phyloP scores from a whole-genome alignment of 2,329 filamentous ascomycete genomes.

The Ophiostoma sp. region DNA sequence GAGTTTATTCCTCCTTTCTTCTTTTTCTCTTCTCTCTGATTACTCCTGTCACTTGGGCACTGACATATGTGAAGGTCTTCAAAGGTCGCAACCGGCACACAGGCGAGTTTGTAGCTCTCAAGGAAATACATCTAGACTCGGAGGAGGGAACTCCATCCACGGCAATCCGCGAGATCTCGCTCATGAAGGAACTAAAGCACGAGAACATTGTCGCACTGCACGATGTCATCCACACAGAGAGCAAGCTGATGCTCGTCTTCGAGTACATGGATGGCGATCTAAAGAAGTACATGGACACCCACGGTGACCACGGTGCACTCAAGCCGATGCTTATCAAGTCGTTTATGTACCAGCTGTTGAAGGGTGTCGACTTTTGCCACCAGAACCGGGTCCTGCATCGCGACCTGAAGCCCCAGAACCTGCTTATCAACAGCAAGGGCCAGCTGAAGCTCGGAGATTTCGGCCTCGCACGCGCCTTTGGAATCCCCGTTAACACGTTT shows the following conservation, averaged over 20 bases:
- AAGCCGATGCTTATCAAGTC: conserved; percentile 92
- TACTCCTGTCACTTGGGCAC: background rate
- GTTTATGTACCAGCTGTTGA: conserved; percentile 96
- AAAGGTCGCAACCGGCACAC: conserved; percentile 94
- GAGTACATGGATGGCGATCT: conserved; percentile 98
- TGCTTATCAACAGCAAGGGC: conserved; percentile 88
- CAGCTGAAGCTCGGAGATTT: conserved; percentile 92
- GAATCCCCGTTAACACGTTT: conserved; percentile 96
- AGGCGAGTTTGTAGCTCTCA: conserved; percentile 90
- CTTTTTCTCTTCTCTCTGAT: background rate
- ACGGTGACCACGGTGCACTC: conserved; percentile 81
- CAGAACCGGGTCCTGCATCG: conserved; percentile 94
- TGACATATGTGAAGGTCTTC: conserved; percentile 67
- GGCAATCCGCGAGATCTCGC: conserved; percentile 93
- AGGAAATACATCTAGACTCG: conserved; percentile 97
- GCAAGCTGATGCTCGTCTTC: conserved; percentile 99
- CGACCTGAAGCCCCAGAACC: conserved; percentile 92
- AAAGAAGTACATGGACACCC: conserved; percentile 97
- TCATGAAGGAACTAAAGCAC: conserved; percentile 99
- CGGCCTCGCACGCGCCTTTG: conserved; percentile 86
- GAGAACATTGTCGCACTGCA: conserved; percentile 96
- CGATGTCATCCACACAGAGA: conserved; percentile 99
- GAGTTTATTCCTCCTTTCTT: conserved; percentile 36
- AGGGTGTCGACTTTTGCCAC: conserved; percentile 96
- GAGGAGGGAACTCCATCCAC: conserved; percentile 97